Percentiles rank a stretch among this genome's conserved stretches.
These are phyloP conservation scores for Colletotrichum tofieldiae DNA, from an alignment of 2,329 filamentous ascomycete species.

Conservation along the genomic window DNA sequence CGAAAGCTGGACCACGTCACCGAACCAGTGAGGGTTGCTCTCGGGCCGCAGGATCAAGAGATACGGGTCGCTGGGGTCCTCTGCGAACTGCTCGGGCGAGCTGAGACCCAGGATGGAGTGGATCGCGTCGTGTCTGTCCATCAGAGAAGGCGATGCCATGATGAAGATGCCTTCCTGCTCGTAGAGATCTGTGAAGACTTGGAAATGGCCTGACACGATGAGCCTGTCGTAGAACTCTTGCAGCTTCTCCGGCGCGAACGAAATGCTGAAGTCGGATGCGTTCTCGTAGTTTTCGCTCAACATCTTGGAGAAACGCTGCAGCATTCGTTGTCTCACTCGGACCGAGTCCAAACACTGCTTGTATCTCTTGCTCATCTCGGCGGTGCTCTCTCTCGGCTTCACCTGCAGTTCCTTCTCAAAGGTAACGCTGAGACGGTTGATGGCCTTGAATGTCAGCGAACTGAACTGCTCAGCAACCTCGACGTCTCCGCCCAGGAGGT, in stretches of 20 bases:
- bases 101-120: conserved; percentile 86
- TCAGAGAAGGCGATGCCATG: conserved; percentile 86
- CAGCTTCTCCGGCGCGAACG: conserved; percentile 76
- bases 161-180: conserved; percentile 85
- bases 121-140: conserved; percentile 84
- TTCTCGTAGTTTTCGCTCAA: conserved; percentile 96
- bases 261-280: conserved; percentile 93
- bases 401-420: conserved; percentile 93
- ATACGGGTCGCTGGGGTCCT: conserved; percentile 87
- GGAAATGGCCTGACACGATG: conserved; percentile 86
- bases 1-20: conserved; percentile 79
- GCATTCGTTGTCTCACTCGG: conserved; percentile 93
- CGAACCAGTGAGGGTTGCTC: conserved; percentile 84
- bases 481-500: conserved; percentile 93
- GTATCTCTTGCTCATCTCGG: conserved; percentile 97
- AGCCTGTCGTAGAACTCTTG: conserved; percentile 86
- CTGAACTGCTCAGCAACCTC: conserved; percentile 99
- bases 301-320: conserved; percentile 94
- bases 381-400: conserved; percentile 84
- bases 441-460: conserved; percentile 91
- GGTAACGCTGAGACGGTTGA: conserved; percentile 88
- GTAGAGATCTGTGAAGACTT: conserved; percentile 80
- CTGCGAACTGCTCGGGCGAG: conserved; percentile 69
- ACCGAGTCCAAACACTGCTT: conserved; percentile 97
- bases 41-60: conserved; percentile 89